Conservation (phyloP, 495 filamentous ascomycete species). For the Aspergillus mulundensis region DNA sequence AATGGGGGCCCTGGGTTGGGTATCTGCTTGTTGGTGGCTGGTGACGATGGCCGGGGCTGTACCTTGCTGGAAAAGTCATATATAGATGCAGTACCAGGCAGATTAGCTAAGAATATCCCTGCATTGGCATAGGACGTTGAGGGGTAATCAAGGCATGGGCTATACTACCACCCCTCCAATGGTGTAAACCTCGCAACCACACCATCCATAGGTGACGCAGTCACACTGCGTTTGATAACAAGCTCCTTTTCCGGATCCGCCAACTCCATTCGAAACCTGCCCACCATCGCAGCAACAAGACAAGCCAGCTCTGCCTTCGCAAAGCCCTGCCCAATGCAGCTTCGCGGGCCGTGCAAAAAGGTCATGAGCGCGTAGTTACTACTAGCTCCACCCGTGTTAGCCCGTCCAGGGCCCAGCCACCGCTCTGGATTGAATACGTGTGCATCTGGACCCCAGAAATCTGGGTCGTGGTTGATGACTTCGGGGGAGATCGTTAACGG, state of each 20-base stretch:
- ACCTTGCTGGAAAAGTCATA: no score
- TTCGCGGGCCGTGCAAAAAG: constrained; percentile 76
- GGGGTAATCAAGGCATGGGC: no score
- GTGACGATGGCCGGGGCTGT: no score
- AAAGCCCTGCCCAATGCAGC: constrained; percentile 80
- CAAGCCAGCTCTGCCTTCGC: constrained; percentile 80
- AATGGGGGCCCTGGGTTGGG: no score
- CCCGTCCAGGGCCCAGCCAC: constrained; percentile 57
- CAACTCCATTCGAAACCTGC: constrained; percentile 63
- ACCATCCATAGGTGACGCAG: constrained; percentile 60
- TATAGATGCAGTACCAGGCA: no score
- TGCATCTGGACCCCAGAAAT: constrained; percentile 81
- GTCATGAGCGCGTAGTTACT: constrained; percentile 74
- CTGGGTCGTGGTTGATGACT: constrained; percentile 65
- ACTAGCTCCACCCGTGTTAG: constrained; percentile 50
- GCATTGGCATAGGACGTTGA: no score
- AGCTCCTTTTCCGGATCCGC: constrained; percentile 56
- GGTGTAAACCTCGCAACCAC: constrained; percentile 56
- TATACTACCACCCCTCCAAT: constrained; percentile 65
- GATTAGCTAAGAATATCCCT: no score
- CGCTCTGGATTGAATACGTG: constrained; percentile 77
- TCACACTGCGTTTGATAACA: constrained; percentile 55
- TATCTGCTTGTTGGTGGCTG: no score
- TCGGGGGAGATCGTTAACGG: constrained; percentile 46
- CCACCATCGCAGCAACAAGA: constrained; percentile 71